A percentile compares a stretch with the other conserved stretches of the same genome.
These are phyloP conservation scores for Echria macrotheca DNA, from an alignment of 495 filamentous ascomycete species.

Conservation along the genomic window DNA sequence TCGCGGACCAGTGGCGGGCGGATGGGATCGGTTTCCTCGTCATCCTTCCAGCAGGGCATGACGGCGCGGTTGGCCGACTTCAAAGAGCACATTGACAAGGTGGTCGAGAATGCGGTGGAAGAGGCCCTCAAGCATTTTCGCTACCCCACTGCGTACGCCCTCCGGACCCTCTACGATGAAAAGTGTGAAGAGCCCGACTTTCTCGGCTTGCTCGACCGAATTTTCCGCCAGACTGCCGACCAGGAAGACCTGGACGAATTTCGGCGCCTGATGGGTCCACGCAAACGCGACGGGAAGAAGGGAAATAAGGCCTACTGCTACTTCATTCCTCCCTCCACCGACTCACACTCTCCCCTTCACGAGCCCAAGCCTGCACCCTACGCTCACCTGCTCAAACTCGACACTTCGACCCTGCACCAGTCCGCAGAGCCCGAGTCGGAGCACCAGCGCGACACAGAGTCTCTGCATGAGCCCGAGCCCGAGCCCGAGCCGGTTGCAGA, in stretches of 20 bases:
- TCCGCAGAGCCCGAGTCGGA: constrained; percentile 26
- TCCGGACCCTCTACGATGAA: constrained; percentile 50
- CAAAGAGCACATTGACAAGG: constrained; percentile 29
- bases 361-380: constrained; percentile 38
- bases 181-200: constrained; percentile 35
- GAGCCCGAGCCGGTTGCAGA: constrained; percentile 7
- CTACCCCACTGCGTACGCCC: constrained; percentile 51
- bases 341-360: constrained; percentile 27
- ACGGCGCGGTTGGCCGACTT: constrained; percentile 21
- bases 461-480: constrained; percentile 11
- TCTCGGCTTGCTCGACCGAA: constrained; percentile 41
- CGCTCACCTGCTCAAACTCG: constrained; percentile 34
- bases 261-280: constrained; percentile 31
- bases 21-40: constrained; percentile 12
- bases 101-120: constrained; percentile 38
- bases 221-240: constrained; percentile 43
- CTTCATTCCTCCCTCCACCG: constrained; percentile 37
- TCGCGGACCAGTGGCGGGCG: constrained; percentile 21
- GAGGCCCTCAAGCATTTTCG: constrained; percentile 43
- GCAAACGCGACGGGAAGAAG: constrained; percentile 46
- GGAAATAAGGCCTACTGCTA: constrained; percentile 43
- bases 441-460: neutral
- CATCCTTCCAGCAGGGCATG: constrained; percentile 16
- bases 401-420: constrained; percentile 24
- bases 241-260: constrained; percentile 40